These are phyloP conservation scores for Blepharisma japonicum DNA, from an alignment of 73 alveolate species.

Conservation along the genomic window DNA sequence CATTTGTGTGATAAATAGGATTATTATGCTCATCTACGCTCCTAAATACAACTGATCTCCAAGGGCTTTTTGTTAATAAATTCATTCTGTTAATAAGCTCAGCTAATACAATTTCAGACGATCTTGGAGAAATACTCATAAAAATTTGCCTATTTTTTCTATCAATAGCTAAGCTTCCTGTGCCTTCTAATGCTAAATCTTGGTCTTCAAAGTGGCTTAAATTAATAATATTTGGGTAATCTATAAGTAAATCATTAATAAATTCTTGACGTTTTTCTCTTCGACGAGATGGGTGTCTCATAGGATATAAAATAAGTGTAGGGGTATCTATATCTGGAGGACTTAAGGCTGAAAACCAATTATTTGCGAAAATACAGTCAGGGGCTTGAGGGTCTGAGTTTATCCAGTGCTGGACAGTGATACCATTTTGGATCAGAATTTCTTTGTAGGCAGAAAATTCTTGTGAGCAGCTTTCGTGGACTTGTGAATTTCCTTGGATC, in stretches of 20 bases:
- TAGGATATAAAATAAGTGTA: conserved; percentile 57
- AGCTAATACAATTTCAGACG: conserved; percentile 1
- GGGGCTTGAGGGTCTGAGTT: conserved; percentile 57
- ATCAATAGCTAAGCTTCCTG: conserved; percentile 69
- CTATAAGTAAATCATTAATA: background rate
- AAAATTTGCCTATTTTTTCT: conserved; percentile 44
- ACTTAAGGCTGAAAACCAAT: conserved; percentile 66
- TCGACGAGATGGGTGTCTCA: conserved; percentile 60
- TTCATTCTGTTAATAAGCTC: conserved; percentile 13
- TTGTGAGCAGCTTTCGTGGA: background rate
- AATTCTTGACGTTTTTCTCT: conserved; percentile 51
- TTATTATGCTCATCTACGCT: conserved; percentile 37
- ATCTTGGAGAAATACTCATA: background rate
- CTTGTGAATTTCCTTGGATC: conserved; percentile 36
- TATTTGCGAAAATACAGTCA: conserved; percentile 75
- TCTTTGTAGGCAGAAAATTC: conserved; percentile 46
- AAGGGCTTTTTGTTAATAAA: background rate
- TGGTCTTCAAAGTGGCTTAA: background rate
- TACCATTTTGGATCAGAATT: conserved; percentile 44
- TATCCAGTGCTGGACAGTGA: conserved; percentile 44
- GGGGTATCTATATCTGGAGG: conserved; percentile 32
- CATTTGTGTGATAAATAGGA: conserved; percentile 75
- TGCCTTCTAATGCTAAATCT: conserved; percentile 64
- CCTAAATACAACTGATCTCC: conserved; percentile 32
- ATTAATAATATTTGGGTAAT: background rate